Evolutionary conservation across 169 alveolate genomes (phyloP).

Genomic region (Plasmodium falciparum): DNA sequence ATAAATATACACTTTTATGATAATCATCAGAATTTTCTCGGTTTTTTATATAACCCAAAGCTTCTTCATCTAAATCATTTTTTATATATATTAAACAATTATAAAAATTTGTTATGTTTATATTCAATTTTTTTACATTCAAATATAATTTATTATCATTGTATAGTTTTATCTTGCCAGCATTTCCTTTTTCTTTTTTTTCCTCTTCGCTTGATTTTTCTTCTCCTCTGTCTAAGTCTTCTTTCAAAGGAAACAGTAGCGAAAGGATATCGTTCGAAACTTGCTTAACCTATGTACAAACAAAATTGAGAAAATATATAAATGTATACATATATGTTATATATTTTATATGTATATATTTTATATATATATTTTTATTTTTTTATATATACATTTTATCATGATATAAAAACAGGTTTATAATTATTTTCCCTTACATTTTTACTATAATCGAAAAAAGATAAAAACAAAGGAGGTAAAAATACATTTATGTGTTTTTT

Average conservation of each 20-base stretch:
- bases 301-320: neutral
- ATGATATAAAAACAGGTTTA: neutral
- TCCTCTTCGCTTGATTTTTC: neutral
- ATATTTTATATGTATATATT: neutral
- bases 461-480: slow-evolving; percentile 49
- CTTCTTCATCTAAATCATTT: slow-evolving; percentile 23
- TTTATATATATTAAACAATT: slow-evolving; percentile 62
- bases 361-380: neutral
- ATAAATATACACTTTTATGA: slow-evolving; percentile 28
- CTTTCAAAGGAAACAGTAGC: slow-evolving; percentile 11
- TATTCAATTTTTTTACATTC: slow-evolving; percentile 34
- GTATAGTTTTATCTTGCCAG: neutral
- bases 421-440: slow-evolving; percentile 18
- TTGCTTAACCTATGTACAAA: neutral
- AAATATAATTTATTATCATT: slow-evolving; percentile 26
- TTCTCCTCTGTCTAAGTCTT: neutral
- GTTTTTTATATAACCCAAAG: slow-evolving; percentile 9
- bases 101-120: slow-evolving; percentile 29
- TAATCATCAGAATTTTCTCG: slow-evolving; percentile 30
- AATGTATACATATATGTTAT: neutral
- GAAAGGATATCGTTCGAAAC: slow-evolving; percentile 7
- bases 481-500: slow-evolving; percentile 42
- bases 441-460: slow-evolving; percentile 48
- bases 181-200: neutral
- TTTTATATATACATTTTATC: neutral